A percentile compares a stretch with the other conserved stretches of the same genome.
phyloP scores from a whole-genome alignment of 2,329 filamentous ascomycete species.

The Dothiorella sarmentorum region DNA sequence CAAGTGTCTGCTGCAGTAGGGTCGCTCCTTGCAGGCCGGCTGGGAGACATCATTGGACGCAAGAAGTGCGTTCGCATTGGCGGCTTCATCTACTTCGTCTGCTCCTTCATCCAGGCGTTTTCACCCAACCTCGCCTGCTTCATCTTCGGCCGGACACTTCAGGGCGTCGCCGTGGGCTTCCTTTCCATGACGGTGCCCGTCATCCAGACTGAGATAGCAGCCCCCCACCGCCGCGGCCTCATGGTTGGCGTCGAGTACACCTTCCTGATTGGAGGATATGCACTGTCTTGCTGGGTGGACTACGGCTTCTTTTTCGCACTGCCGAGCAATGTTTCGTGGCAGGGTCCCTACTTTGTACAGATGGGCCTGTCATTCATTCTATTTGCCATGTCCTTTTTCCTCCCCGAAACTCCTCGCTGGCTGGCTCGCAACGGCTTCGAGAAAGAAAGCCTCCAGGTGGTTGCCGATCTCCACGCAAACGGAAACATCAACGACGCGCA shows the following conservation, averaged over 20 bases:
- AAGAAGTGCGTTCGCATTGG: constrained; percentile 38
- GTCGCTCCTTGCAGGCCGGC: constrained; percentile 33
- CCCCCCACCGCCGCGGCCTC: constrained; percentile 35
- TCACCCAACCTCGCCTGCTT: constrained; percentile 35
- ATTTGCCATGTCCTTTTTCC: constrained; percentile 36
- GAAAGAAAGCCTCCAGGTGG: constrained; percentile 38
- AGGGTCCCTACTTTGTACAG: constrained; percentile 32
- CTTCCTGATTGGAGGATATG: constrained; percentile 39
- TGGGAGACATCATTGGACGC: constrained; percentile 37
- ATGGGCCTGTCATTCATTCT: constrained; percentile 33
- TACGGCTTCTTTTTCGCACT: constrained; percentile 38
- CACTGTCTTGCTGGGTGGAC: constrained; percentile 41
- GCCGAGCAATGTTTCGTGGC: constrained; percentile 34
- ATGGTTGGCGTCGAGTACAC: constrained; percentile 43
- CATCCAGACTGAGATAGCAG: constrained; percentile 39
- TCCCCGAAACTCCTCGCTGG: constrained; percentile 42
- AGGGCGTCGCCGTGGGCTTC: constrained; percentile 36
- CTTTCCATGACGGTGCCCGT: constrained; percentile 37
- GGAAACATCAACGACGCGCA: constrained; percentile 35
- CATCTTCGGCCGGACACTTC: constrained; percentile 34
- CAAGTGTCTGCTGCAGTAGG: constrained; percentile 37
- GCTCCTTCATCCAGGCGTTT: constrained; percentile 38
- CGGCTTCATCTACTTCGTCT: constrained; percentile 38
- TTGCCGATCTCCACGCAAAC: constrained; percentile 40
- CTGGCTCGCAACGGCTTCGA: constrained; percentile 41